Percentiles rank a stretch among this genome's conserved stretches.
These are phyloP conservation scores for Pulveroboletus frians DNA, from an alignment of 768 basidiomycete species.

Conservation along the genomic window DNA sequence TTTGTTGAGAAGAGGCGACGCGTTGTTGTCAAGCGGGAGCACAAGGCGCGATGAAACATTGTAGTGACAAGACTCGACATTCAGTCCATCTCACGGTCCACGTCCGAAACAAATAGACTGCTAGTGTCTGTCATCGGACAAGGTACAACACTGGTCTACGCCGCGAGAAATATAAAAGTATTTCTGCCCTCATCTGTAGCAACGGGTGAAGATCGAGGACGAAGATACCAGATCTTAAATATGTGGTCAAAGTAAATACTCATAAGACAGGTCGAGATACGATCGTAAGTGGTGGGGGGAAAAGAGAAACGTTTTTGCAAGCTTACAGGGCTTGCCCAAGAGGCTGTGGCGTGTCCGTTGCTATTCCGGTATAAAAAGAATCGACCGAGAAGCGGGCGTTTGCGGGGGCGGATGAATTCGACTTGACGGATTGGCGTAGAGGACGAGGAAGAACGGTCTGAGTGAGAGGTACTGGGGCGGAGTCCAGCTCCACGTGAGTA, in stretches of 20 bases:
- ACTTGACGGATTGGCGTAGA: conserved; percentile 14
- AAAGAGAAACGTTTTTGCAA: conserved; percentile 1
- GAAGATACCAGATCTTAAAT: conserved; percentile 2
- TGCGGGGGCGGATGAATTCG: neutral
- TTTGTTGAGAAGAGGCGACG: conserved; percentile 21
- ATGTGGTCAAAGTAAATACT: conserved; percentile 17
- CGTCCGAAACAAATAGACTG: too few relatives aligned
- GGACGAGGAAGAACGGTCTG: conserved; percentile 7
- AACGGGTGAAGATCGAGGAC: conserved; percentile 6
- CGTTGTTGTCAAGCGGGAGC: neutral
- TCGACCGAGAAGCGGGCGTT: conserved; percentile 23
- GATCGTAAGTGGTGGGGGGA: neutral
- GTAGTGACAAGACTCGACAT: neutral
- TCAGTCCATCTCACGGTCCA: too few relatives aligned
- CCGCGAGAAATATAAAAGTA: neutral
- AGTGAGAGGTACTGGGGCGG: neutral
- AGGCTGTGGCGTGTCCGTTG: conserved; percentile 1
- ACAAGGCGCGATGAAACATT: conserved; percentile 7
- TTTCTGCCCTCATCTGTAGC: neutral
- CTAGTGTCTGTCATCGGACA: neutral
- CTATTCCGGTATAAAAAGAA: conserved; percentile 27
- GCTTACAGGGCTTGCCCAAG: conserved; percentile 18
- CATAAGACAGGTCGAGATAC: conserved; percentile 9
- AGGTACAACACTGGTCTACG: conserved; percentile 2
- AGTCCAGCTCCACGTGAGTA: conserved; percentile 6